Evolutionary conservation across 1,139 yeast genomes (phyloP).

Genomic region (Hansenula lynferdii): DNA sequence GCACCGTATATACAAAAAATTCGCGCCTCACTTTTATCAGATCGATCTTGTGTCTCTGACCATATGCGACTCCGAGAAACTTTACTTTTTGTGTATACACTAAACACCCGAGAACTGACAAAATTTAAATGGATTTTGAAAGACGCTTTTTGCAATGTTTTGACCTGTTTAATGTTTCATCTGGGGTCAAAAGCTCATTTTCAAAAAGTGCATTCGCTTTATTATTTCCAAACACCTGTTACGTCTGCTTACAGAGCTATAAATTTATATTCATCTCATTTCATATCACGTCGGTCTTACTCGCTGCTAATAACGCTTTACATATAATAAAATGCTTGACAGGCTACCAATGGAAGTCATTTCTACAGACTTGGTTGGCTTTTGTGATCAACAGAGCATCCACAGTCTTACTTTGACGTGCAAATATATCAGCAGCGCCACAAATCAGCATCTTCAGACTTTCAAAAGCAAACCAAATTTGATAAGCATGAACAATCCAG

Average conservation of each 20-base stretch:
- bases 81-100: neutral
- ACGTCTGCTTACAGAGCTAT: too few relatives aligned
- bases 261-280: too few relatives aligned
- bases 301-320: neutral
- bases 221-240: neutral
- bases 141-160: slow-evolving; percentile 15
- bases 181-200: neutral
- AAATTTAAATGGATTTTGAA: neutral
- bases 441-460: slow-evolving; percentile 9
- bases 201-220: too few relatives aligned
- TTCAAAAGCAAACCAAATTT: slow-evolving; percentile 10
- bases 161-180: slow-evolving; percentile 28
- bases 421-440: slow-evolving; percentile 13
- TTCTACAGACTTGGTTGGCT: slow-evolving; percentile 12
- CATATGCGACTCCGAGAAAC: too few relatives aligned
- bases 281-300: neutral
- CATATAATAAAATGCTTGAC: slow-evolving; percentile 13
- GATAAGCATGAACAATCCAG: slow-evolving; percentile 17
- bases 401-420: slow-evolving; percentile 17
- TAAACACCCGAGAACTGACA: slow-evolving; percentile 2
- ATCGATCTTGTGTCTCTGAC: too few relatives aligned
- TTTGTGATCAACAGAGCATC: slow-evolving; percentile 14
- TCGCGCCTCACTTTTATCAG: too few relatives aligned
- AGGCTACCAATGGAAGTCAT: slow-evolving; percentile 18
- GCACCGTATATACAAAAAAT: too few relatives aligned